phyloP scores from a whole-genome alignment of 2,329 filamentous ascomycete genomes.

The Phaeosphaeriaceae sp. region DNA sequence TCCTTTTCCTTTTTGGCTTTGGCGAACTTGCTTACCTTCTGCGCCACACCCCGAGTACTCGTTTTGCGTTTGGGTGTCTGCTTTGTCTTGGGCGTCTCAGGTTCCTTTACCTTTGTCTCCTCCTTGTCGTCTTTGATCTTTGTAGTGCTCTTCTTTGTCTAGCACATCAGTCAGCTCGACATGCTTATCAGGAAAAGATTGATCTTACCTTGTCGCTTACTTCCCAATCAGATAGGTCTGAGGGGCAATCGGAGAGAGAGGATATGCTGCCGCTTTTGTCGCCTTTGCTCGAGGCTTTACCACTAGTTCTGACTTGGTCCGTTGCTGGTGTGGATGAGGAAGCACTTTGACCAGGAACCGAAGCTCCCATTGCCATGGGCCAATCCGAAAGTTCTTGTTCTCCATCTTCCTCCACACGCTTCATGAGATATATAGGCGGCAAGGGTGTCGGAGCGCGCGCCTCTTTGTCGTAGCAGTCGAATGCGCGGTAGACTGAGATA shows the following conservation, averaged over 20 bases:
- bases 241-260: constrained; percentile 24
- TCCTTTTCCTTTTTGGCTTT: too few relatives aligned
- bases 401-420: constrained; percentile 1
- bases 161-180: not conserved
- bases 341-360: not conserved
- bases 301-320: not conserved
- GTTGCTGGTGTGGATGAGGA: not conserved
- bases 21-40: not conserved
- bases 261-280: not conserved
- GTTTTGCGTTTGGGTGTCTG: not conserved
- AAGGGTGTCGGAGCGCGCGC: constrained; percentile 30
- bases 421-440: constrained; percentile 19
- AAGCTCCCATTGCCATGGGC: not conserved
- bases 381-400: not conserved
- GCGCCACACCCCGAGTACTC: not conserved
- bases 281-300: not conserved
- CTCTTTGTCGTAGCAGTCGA: constrained; percentile 25
- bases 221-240: constrained; percentile 24
- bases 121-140: not conserved
- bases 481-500: constrained; percentile 20
- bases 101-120: not conserved
- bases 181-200: not conserved
- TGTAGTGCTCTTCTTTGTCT: not conserved
- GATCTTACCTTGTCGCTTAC: constrained; percentile 10
- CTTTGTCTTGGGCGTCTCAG: not conserved